Conservation (phyloP, 192 early-diverging fungal genomes). For the Dispira simplex region DNA sequence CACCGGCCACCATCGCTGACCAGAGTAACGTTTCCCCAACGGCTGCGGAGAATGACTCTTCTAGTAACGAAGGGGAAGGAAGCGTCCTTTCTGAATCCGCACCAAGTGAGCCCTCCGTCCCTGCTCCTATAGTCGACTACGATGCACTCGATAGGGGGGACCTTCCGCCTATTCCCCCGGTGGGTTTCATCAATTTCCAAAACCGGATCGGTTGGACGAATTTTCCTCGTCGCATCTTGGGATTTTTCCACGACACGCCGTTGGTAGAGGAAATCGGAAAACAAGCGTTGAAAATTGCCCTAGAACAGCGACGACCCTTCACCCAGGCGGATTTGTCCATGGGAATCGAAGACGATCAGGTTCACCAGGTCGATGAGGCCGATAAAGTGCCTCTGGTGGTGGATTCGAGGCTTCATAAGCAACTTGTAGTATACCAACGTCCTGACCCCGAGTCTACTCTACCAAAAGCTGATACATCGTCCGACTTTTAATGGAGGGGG, state of each 20-base stretch:
- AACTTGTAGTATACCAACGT: not conserved
- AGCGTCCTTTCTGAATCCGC: not conserved
- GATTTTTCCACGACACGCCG: constrained; percentile 22
- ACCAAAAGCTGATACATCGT: no score
- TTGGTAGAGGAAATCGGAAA: constrained; percentile 23
- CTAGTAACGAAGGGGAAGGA: not conserved
- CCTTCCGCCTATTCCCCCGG: constrained; percentile 16
- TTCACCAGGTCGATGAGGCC: not conserved
- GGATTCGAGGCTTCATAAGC: not conserved
- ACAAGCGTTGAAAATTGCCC: constrained; percentile 17
- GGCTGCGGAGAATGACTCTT: not conserved
- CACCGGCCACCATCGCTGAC: not conserved
- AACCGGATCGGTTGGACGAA: constrained; percentile 29
- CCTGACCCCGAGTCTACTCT: not conserved
- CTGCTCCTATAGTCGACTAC: not conserved
- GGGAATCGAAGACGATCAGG: constrained; percentile 14
- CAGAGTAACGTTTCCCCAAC: not conserved
- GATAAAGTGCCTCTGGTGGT: not conserved
- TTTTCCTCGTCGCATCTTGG: constrained; percentile 23
- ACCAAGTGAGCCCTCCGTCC: not conserved
- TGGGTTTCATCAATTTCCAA: constrained; percentile 24
- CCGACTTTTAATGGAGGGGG: not conserved
- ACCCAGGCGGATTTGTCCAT: constrained; percentile 15
- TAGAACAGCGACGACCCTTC: constrained; percentile 18
- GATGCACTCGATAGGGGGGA: constrained; percentile 15